Conservation (phyloP, 345 rosid genomes). For the Camelina hispida region DNA sequence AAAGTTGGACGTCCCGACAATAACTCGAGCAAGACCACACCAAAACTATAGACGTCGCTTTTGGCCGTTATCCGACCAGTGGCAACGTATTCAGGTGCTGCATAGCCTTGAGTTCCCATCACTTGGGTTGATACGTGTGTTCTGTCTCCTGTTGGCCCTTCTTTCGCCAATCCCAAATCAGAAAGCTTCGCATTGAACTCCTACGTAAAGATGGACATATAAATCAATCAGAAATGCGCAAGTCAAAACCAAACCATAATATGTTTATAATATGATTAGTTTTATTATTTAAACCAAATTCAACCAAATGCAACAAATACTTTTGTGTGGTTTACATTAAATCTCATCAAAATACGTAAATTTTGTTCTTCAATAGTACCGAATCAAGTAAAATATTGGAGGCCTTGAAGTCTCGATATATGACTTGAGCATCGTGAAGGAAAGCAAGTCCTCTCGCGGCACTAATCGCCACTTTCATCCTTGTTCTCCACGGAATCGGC, state of each 20-base stretch:
- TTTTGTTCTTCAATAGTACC: constrained; percentile 49
- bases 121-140: constrained; percentile 95
- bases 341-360: neutral
- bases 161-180: constrained; percentile 94
- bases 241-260: neutral
- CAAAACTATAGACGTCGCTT: constrained; percentile 91
- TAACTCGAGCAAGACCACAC: constrained; percentile 86
- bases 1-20: constrained; percentile 81
- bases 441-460: constrained; percentile 94
- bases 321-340: neutral
- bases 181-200: constrained; percentile 89
- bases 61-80: constrained; percentile 51
- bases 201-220: constrained; percentile 46
- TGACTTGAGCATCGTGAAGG: constrained; percentile 93
- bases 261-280: neutral
- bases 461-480: constrained; percentile 84
- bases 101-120: constrained; percentile 93
- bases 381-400: constrained; percentile 86
- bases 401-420: constrained; percentile 92
- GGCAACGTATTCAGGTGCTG: constrained; percentile 91
- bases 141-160: constrained; percentile 91
- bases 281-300: neutral
- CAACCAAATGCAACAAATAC: neutral
- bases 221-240: neutral
- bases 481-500: constrained; percentile 83